Base-by-base conservation (phyloP, 306 rosid genomes). In the Erythrophleum fordii region DNA sequence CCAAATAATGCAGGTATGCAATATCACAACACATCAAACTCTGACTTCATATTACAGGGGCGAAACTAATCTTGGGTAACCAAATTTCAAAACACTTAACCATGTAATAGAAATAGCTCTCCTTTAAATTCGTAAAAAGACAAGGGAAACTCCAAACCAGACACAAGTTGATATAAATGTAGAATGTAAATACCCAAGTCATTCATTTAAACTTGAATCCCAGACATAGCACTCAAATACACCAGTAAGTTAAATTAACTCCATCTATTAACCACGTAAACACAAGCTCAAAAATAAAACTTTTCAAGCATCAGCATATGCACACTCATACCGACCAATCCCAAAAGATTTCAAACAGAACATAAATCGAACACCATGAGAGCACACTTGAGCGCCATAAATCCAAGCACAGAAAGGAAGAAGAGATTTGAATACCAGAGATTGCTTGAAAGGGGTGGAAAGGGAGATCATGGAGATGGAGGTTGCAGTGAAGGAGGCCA, bases 401-500 rank as follows among this genome's bases (percentile, higher is more conserved):
- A 42, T 20, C 20, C 20, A 20, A 68, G 11, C 42, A 28, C 23
- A 73, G 8, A n/a, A 29, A 28, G 31, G 1, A 17, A 48, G 0
- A 31, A 8, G 16, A 49, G 42, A 59, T 8, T 28, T 8, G 62
- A 75, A 51, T 72, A 91, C 95, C 85, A 82, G 51, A 39, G 86
- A 26, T 31, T 55, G 88, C 79, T 60, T 82, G 82, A 89, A 75
- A 11, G 86, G 70, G 73, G 49, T 13, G 49, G 52, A 45, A 11
- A 82, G 73, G 10, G 76, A 37, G 18, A 74, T 12, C 71, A 85
- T 45, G 68, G 87, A 81, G 9, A 88, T 53, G 73, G 91, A 85
- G 45, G 91, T 67, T 29, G 75, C 88, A 0, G 86, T 52, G 7
- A 84, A 8, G 34, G 92, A 89, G 0, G 93, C 90, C 93, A 89